Base-by-base conservation (phyloP, 2,329 filamentous ascomycete species). In the Neonectria faginata region DNA sequence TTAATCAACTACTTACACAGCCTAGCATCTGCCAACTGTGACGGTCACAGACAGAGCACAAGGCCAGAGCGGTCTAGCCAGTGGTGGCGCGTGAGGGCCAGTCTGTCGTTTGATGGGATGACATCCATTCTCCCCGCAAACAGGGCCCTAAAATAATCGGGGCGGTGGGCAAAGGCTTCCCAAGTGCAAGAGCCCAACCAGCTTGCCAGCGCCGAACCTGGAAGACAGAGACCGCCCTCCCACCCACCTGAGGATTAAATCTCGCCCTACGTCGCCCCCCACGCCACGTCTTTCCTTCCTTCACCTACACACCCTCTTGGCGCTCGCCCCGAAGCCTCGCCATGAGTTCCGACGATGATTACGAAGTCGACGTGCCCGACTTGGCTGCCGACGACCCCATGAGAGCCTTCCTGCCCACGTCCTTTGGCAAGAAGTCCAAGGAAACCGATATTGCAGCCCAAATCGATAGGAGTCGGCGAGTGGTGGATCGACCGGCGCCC, bases 351-450 rank as follows among this genome's bases (percentile, higher is more conserved):
- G 86, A 86, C 71, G 86, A 88, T 57, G 87, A 90, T 51, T 82
- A 84, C 71, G 83, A 86, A 66, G 80, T 90, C 45, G 86, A 89
- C 71, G 74, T 69, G 31, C 83, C 85, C 18, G 82, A 84, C 36
- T 73, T 90, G 65, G 84, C 85, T 36, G 82, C 81, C 20, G 88
- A 93, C 75, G 91, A 93, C 67, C 89, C 90, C 44, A 86, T 95
- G 84, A 87, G 90, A 74, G 86, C 88, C 55, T 97, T 94, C 75
- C 81, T 97, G 65, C 94, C 95, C 0, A 85, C 89, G 2, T 88
- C 92, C 0, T 97, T 98, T 77, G 95, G 95, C 57, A 97, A 95
- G 78, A 91, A 92, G 77, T 85, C 89, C 41, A 90, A 88, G 71
- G 88, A 90, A 67, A 83, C 92, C 71, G 89, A 97, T 78, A 85